Conservation (phyloP, 305 asterid genomes). For the Fraxinus paxiana region DNA sequence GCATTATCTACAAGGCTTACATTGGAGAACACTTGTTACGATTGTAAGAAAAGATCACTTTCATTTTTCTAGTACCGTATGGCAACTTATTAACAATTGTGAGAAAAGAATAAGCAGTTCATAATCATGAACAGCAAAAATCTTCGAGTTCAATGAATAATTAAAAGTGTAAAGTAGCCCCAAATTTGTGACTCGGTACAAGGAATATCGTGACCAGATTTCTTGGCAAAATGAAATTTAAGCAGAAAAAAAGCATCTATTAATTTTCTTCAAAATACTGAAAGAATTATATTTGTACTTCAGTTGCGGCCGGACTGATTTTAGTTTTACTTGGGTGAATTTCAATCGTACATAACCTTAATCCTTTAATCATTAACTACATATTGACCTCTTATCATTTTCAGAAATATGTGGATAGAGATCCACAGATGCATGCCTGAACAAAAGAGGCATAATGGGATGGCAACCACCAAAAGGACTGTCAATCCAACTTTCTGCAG, state of each 20-base stretch:
- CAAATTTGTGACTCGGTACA: neutral
- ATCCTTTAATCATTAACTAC: neutral
- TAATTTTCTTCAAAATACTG: neutral
- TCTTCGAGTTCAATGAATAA: neutral
- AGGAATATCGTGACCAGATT: neutral
- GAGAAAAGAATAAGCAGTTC: neutral
- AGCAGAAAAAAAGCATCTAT: neutral
- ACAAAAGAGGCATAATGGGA: neutral
- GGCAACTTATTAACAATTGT: neutral
- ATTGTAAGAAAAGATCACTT: neutral
- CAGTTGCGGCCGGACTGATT: neutral
- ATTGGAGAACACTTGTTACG: neutral
- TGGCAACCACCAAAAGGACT: neutral
- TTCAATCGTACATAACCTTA: neutral
- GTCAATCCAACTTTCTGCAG: neutral
- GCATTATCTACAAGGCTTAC: neutral
- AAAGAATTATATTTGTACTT: neutral
- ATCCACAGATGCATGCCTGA: neutral
- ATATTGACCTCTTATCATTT: neutral
- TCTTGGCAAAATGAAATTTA: neutral
- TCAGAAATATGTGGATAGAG: neutral
- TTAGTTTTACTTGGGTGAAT: neutral
- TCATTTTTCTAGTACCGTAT: neutral
- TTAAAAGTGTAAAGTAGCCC: neutral
- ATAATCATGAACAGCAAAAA: neutral